phyloP scores from a whole-genome alignment of 352 stramenopile species.

The Globisporangium recalcitrans region DNA sequence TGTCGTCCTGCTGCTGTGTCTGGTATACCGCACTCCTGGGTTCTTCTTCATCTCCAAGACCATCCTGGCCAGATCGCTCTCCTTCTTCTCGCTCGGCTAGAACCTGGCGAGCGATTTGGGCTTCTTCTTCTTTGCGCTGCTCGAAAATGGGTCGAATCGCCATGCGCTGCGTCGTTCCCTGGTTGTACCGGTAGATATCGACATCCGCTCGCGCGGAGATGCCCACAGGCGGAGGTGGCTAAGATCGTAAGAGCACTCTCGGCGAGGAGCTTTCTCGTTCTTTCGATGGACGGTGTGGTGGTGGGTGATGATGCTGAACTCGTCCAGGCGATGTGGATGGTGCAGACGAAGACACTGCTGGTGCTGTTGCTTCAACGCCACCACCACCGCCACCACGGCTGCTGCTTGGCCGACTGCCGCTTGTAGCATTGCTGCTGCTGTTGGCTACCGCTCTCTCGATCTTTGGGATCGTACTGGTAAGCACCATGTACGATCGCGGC shows the following conservation, averaged over 20 bases:
- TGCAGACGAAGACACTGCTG: neutral
- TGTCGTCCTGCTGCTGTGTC: neutral
- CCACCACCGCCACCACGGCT: neutral
- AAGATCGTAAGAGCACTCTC: slow-evolving; percentile 24
- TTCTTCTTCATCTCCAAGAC: neutral
- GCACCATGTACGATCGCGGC: slow-evolving; percentile 28
- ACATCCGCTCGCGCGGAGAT: slow-evolving; percentile 45
- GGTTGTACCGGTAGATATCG: slow-evolving; percentile 60
- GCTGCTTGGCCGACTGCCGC: neutral
- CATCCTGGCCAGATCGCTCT: neutral
- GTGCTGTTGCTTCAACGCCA: neutral
- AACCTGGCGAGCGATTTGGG: slow-evolving; percentile 21
- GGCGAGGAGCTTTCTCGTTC: slow-evolving; percentile 22
- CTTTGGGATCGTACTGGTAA: slow-evolving; percentile 11
- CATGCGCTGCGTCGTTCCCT: slow-evolving; percentile 50
- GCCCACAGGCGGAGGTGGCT: slow-evolving; percentile 30
- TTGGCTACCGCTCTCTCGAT: slow-evolving; percentile 1
- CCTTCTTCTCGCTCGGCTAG: slow-evolving; percentile 24
- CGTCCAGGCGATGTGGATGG: neutral
- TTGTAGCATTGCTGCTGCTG: neutral
- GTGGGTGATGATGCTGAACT: neutral
- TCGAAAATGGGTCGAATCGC: slow-evolving; percentile 69
- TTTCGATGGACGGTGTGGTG: slow-evolving; percentile 14
- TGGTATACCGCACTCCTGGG: neutral
- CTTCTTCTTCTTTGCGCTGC: slow-evolving; percentile 41